A percentile compares a stretch with the other conserved stretches of the same genome.
phyloP scores from a whole-genome alignment of 768 basidiomycete genomes.

The Tulasnella sp. region DNA sequence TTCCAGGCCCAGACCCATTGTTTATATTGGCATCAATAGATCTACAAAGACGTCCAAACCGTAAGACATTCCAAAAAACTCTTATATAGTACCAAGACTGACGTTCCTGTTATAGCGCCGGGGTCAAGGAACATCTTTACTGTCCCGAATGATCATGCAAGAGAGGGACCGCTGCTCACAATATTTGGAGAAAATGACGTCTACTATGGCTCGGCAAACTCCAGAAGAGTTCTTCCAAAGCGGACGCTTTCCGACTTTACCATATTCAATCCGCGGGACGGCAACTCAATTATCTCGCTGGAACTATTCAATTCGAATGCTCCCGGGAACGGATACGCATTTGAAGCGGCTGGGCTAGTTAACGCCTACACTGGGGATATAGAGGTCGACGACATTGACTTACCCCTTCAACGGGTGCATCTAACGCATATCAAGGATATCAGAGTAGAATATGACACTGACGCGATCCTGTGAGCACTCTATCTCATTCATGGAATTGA shows the following conservation, averaged over 20 bases:
- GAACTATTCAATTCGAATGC: neutral
- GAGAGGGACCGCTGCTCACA: no score
- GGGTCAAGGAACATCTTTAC: no score
- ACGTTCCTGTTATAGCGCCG: no score
- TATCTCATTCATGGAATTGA: neutral
- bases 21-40: no score
- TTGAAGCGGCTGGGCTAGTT: neutral
- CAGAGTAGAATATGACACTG: neutral
- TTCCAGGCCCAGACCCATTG: no score
- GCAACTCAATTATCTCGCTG: slow-evolving; percentile 1
- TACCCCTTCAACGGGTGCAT: neutral
- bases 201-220: no score
- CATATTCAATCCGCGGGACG: slow-evolving; percentile 5
- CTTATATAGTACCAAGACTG: no score
- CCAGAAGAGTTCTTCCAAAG: slow-evolving; percentile 1
- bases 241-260: slow-evolving; percentile 4
- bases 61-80: no score
- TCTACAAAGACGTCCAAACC: no score
- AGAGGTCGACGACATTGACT: neutral
- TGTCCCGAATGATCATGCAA: no score
- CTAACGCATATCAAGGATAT: neutral
- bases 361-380: neutral
- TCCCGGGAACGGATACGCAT: neutral
- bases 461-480: neutral
- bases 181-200: no score